Conservation (phyloP, 2,329 filamentous ascomycete species). For the Diaporthe humulicola region DNA sequence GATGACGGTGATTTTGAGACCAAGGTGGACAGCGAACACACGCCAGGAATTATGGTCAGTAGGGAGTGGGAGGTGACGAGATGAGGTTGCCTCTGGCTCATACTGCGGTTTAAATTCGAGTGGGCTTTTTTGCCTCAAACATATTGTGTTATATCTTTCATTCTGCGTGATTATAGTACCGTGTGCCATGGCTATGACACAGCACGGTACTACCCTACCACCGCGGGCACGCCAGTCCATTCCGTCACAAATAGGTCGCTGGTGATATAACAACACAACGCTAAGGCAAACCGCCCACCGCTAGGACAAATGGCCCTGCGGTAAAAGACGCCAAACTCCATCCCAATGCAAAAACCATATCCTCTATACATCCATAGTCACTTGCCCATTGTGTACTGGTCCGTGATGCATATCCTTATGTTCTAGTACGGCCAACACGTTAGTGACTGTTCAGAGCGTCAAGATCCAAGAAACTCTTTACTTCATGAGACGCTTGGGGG, state of each 20-base stretch:
- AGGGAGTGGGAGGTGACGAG: constrained; percentile 22
- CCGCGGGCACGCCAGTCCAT: not conserved
- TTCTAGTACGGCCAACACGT: not conserved
- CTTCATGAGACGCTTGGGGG: not conserved
- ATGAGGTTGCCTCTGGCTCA: not conserved
- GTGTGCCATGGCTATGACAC: not conserved
- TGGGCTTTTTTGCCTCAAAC: not conserved
- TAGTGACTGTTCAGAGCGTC: not conserved
- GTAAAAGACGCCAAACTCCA: not conserved
- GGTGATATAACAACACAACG: not conserved
- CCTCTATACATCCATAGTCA: constrained; percentile 11
- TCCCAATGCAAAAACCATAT: not conserved
- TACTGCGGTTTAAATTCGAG: not conserved
- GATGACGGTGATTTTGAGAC: not conserved
- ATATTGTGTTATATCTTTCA: not conserved
- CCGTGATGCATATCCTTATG: constrained; percentile 5
- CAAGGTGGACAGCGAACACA: not conserved
- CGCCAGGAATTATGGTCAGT: not conserved
- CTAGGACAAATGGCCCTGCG: not conserved
- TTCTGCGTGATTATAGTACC: not conserved
- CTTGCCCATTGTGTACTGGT: constrained; percentile 2
- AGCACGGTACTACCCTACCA: not conserved
- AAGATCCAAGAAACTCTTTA: not conserved
- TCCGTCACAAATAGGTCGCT: not conserved
- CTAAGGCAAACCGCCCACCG: not conserved